Percentiles rank a stretch among this genome's conserved stretches.
These are phyloP conservation scores for Rhodotorula paludigena DNA, from an alignment of 768 basidiomycete genomes.

Conservation along the genomic window DNA sequence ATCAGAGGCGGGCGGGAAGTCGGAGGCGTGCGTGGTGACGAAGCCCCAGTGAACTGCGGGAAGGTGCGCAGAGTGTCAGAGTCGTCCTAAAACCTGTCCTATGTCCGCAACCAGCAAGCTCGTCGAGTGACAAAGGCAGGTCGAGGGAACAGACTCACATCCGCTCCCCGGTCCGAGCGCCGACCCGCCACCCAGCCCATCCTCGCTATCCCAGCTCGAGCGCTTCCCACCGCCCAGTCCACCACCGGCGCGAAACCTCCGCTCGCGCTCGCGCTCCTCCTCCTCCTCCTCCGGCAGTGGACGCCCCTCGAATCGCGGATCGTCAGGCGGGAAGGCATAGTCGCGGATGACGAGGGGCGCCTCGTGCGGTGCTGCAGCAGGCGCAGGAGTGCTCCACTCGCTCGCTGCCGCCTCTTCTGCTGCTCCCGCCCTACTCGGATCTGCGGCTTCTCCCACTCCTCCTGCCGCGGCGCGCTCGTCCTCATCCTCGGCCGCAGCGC, in stretches of 20 bases:
- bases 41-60: constrained; percentile 36
- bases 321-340: constrained; percentile 17
- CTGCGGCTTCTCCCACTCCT: too few species aligned
- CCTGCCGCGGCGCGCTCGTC: too few species aligned
- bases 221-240: not conserved
- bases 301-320: constrained; percentile 19
- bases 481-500: not conserved
- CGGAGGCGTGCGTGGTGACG: constrained; percentile 34
- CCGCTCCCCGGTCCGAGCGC: not conserved
- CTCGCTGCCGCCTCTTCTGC: not conserved
- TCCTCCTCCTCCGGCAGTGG: not conserved
- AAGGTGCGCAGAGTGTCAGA: not conserved
- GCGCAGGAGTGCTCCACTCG: not conserved
- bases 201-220: not conserved
- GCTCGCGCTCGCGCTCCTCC: not conserved
- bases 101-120: too few species aligned
- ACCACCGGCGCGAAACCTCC: not conserved
- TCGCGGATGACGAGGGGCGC: constrained; percentile 13
- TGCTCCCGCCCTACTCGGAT: too few species aligned
- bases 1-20: not conserved
- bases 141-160: not conserved
- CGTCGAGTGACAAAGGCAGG: too few species aligned
- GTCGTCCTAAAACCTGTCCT: too few species aligned
- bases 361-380: not conserved
- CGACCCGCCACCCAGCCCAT: not conserved